These are phyloP conservation scores for Pseudogymnoascus sp. DNA, from an alignment of 2,329 filamentous ascomycete species.

Conservation along the genomic window DNA sequence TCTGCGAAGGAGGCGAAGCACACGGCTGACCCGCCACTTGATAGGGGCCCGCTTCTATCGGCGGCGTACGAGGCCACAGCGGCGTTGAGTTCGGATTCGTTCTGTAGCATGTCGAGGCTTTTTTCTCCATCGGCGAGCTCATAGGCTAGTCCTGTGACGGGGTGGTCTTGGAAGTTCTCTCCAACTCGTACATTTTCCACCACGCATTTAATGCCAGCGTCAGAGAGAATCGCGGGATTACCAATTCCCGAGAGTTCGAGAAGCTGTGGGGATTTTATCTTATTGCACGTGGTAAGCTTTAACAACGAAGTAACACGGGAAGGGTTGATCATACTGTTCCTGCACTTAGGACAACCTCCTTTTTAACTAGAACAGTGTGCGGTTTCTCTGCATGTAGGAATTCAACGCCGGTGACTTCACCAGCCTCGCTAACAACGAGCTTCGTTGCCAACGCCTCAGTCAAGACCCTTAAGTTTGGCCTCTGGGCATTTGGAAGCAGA, in stretches of 20 bases:
- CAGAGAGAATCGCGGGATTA: constrained; percentile 15
- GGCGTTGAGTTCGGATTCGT: constrained; percentile 23
- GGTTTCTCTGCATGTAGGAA: constrained; percentile 14
- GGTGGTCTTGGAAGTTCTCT: constrained; percentile 20
- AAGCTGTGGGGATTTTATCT: constrained; percentile 26
- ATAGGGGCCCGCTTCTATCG: constrained; percentile 11
- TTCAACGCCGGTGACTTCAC: constrained; percentile 21
- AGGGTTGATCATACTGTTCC: constrained; percentile 16
- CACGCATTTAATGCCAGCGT: constrained; percentile 15
- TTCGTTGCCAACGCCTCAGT: constrained; percentile 79
- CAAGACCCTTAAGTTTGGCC: constrained; percentile 65
- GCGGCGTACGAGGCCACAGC: constrained; percentile 27
- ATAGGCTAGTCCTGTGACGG: constrained; percentile 10
- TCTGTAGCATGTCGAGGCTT: constrained; percentile 9
- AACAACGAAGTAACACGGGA: background rate
- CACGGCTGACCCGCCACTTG: constrained; percentile 9
- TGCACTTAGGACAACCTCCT: constrained; percentile 28
- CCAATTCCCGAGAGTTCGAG: constrained; percentile 32
- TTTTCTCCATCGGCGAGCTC: constrained; percentile 13
- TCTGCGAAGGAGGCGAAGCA: constrained; percentile 9
- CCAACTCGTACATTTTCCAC: constrained; percentile 16
- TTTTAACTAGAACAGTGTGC: constrained; percentile 20
- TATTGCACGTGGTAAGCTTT: background rate
- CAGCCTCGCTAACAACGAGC: constrained; percentile 42
- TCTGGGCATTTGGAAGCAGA: constrained; percentile 12